These are phyloP conservation scores for Spizellomyces punctatus DNA, from an alignment of 192 early-diverging fungal species.

Conservation along the genomic window DNA sequence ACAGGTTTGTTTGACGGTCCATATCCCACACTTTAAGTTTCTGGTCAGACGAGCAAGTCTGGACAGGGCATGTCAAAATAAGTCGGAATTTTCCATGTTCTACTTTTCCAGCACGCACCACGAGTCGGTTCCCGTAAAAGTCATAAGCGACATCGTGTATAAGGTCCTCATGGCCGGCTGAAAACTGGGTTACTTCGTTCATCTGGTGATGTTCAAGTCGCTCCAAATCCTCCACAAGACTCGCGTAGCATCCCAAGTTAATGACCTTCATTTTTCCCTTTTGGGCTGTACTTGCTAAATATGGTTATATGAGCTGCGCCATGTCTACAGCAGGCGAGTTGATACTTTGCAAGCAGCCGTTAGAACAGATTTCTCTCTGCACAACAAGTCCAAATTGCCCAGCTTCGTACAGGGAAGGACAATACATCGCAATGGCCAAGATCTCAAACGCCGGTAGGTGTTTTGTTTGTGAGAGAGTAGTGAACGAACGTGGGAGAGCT, in stretches of 20 bases:
- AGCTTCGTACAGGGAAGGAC: conserved; percentile 6
- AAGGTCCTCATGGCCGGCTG: conserved; percentile 86
- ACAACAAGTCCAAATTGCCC: conserved; percentile 2
- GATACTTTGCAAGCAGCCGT: neutral
- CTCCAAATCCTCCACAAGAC: neutral
- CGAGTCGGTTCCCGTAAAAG: conserved; percentile 89
- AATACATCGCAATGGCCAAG: conserved; percentile 24
- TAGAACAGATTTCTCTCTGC: neutral
- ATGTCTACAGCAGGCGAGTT: neutral
- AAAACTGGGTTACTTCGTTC: conserved; percentile 44
- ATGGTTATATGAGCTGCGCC: neutral
- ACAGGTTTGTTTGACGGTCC: conserved; percentile 64
- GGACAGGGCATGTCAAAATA: neutral
- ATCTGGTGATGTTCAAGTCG: neutral
- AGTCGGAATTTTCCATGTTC: neutral
- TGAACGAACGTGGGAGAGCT: neutral
- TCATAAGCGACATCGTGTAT: conserved; percentile 92
- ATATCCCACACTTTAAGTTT: conserved; percentile 94
- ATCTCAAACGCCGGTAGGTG: conserved; percentile 23
- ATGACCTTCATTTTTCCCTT: too few relatives aligned
- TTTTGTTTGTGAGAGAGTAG: neutral
- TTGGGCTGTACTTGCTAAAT: too few relatives aligned
- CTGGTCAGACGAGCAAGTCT: conserved; percentile 90
- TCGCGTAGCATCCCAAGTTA: too few relatives aligned
- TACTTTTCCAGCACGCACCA: conserved; percentile 28